These are phyloP conservation scores for Metarhizium guizhouense DNA, from an alignment of 2,329 filamentous ascomycete species.

Conservation along the genomic window DNA sequence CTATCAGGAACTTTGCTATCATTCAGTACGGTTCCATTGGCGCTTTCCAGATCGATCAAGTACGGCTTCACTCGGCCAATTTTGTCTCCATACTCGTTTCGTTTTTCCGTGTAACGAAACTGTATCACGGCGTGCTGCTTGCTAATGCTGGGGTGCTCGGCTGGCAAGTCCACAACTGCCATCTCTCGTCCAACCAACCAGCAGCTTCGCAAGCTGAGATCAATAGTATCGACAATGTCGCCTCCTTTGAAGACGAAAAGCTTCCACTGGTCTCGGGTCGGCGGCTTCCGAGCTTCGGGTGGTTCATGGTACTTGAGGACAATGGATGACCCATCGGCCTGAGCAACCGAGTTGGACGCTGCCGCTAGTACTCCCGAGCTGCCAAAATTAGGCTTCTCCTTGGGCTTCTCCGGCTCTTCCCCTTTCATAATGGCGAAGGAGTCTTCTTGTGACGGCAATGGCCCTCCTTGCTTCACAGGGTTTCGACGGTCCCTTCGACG, in stretches of 20 bases:
- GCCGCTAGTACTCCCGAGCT: conserved; percentile 76
- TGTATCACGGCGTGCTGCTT: conserved; percentile 95
- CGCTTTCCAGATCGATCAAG: conserved; percentile 85
- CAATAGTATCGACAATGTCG: conserved; percentile 73
- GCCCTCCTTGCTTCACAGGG: conserved; percentile 29
- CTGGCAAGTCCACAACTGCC: conserved; percentile 69
- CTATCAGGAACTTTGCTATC: conserved; percentile 62
- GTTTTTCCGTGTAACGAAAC: conserved; percentile 76
- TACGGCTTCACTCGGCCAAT: conserved; percentile 76
- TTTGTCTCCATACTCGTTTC: conserved; percentile 80
- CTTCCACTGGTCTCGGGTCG: conserved; percentile 71
- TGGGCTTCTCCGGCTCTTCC: conserved; percentile 44
- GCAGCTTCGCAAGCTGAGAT: conserved; percentile 68
- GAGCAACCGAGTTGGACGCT: conserved; percentile 68
- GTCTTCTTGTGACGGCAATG: conserved; percentile 50
- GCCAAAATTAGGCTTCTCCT: conserved; percentile 82
- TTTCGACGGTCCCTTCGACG: conserved; percentile 10
- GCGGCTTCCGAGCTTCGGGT: conserved; percentile 80
- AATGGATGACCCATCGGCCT: conserved; percentile 64
- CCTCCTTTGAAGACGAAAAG: conserved; percentile 86
- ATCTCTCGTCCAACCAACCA: conserved; percentile 83
- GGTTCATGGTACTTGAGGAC: conserved; percentile 96
- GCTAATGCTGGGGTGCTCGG: conserved; percentile 87
- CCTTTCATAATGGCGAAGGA: conserved; percentile 49
- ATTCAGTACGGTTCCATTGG: conserved; percentile 83